Evolutionary conservation across 169 alveolate species (phyloP).

Genomic region (Eimeria necatrix): DNA sequence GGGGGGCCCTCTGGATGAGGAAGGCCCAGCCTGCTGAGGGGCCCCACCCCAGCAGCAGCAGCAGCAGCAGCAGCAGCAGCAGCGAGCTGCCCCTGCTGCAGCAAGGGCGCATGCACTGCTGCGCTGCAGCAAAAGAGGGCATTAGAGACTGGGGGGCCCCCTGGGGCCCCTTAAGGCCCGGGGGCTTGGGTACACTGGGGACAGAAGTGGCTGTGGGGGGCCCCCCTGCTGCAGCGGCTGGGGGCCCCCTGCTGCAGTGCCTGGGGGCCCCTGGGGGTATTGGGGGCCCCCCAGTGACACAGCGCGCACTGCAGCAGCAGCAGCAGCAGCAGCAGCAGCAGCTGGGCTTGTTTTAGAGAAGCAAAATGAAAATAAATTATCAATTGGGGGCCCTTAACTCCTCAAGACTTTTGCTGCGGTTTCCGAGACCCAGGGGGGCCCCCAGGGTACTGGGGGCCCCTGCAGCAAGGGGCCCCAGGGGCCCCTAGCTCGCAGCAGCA

Average conservation of each 20-base stretch:
- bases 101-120: neutral
- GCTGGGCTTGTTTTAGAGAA: neutral
- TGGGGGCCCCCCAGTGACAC: constrained; percentile 3
- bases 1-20: constrained; percentile 16
- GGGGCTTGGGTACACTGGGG: neutral
- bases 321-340: constrained; percentile 20
- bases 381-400: neutral
- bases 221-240: constrained; percentile 43
- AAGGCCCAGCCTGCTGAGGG: constrained; percentile 30
- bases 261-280: neutral
- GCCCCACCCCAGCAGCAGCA: constrained; percentile 3
- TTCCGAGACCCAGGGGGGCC: neutral
- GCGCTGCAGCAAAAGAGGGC: constrained; percentile 15
- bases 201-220: constrained; percentile 5
- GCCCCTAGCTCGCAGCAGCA: neutral
- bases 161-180: neutral
- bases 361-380: neutral
- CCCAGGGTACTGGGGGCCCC: neutral
- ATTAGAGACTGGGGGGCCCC: neutral
- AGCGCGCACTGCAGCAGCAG: constrained; percentile 12
- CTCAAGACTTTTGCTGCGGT: neutral
- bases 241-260: constrained; percentile 1
- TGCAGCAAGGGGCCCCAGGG: neutral
- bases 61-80: constrained; percentile 21
- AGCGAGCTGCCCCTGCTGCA: neutral